Evolutionary conservation across 2,329 filamentous ascomycete species (phyloP).

Genomic region (Aspergillus thermomutatus): DNA sequence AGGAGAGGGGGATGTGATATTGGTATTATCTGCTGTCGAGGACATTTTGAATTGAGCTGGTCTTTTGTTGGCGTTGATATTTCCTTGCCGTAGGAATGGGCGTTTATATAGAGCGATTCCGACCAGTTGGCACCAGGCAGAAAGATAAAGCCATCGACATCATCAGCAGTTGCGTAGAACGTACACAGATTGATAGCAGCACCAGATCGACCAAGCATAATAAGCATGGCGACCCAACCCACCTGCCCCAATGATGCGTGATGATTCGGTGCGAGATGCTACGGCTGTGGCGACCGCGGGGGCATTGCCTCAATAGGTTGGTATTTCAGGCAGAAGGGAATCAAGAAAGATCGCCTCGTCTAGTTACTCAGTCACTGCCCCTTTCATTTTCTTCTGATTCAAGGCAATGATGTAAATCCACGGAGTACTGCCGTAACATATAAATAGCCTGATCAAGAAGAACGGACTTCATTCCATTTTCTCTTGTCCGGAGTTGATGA

Average conservation of each 20-base stretch:
- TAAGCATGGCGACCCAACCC: not conserved
- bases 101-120: not conserved
- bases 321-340: too few relatives aligned
- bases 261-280: not conserved
- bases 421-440: too few relatives aligned
- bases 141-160: not conserved
- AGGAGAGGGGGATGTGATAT: not conserved
- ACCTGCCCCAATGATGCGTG: not conserved
- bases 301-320: too few relatives aligned
- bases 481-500: too few relatives aligned
- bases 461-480: too few relatives aligned
- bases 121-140: not conserved
- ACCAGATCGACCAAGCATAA: not conserved
- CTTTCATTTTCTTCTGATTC: too few relatives aligned
- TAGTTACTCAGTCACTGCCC: too few relatives aligned
- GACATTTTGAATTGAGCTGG: not conserved
- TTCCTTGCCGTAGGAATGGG: not conserved
- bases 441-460: too few relatives aligned
- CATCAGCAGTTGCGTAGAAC: not conserved
- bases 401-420: too few relatives aligned
- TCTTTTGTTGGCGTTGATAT: not conserved
- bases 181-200: not conserved
- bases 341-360: too few relatives aligned
- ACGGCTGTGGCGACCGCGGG: not conserved
- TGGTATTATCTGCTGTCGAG: not conserved